These are phyloP conservation scores for Talaromyces proteolyticus DNA, from an alignment of 495 filamentous ascomycete species.

Conservation along the genomic window DNA sequence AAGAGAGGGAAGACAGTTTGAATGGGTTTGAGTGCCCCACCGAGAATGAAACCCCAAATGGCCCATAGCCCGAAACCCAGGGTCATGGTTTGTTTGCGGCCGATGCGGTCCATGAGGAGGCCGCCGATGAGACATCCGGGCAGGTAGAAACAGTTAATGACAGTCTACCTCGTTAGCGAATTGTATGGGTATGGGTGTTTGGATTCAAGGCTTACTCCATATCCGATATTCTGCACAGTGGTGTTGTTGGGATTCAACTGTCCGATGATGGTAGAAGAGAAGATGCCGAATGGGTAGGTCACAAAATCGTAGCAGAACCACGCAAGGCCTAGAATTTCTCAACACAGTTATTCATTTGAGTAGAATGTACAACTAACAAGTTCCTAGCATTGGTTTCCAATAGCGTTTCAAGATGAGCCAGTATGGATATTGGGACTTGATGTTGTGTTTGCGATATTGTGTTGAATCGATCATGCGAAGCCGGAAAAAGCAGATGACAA, in stretches of 20 bases:
- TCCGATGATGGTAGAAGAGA: constrained; percentile 29
- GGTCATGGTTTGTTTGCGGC: constrained; percentile 39
- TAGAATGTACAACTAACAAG: constrained; percentile 16
- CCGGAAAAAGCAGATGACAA: constrained; percentile 31
- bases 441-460: constrained; percentile 28
- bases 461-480: constrained; percentile 31
- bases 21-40: constrained; percentile 34
- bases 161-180: constrained; percentile 17
- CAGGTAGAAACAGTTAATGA: constrained; percentile 44
- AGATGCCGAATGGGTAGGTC: constrained; percentile 33
- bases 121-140: constrained; percentile 43
- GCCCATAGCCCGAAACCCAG: constrained; percentile 36
- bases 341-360: no score
- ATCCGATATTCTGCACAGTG: constrained; percentile 38
- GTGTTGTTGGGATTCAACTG: constrained; percentile 32
- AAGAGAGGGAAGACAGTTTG: constrained; percentile 42
- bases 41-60: constrained; percentile 41
- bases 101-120: constrained; percentile 41
- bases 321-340: constrained; percentile 25
- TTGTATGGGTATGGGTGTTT: not conserved
- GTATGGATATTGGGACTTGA: constrained; percentile 29
- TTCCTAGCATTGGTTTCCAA: constrained; percentile 34
- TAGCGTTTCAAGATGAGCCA: constrained; percentile 26
- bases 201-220: constrained; percentile 17
- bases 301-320: constrained; percentile 40